Evolutionary conservation across 2,329 filamentous ascomycete genomes (phyloP), one percentile per base, ranked within the genome.

Genomic region (Cordyceps sp.): DNA sequence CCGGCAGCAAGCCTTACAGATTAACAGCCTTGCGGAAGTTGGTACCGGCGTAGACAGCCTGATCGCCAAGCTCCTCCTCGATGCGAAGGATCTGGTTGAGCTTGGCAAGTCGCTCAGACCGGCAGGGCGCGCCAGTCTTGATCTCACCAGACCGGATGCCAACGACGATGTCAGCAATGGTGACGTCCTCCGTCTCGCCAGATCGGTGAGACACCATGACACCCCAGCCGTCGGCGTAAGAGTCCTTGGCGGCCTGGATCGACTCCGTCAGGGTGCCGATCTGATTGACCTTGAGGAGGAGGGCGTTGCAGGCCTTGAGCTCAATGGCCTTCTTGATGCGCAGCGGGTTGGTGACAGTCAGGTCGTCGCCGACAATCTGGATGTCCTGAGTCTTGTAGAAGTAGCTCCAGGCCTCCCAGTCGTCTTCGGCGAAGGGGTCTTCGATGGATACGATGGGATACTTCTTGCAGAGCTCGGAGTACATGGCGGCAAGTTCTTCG

Each of bases 391-490:
- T 90, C 81, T 94, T 94, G 80, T 80, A 93, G 79, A 96, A 98
- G 78, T 96, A 93, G 76, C 83, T 93, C 90, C 90, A 98, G 40
- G 90, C 90, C 75, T 96, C 88, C 90, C 90, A 98, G 72, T 98
- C 90, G 54, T 96, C 90, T 75, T 98, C 90, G 43, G 84, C 88
- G 65, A 98, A 98, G 57, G 90, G 90, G 60, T 98, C 90, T 69
- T 98, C 90, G 50, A 98, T 96, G 62, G 75, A 83, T 65, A 96
- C 84, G 54, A 98, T 98, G 52, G 90, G 88, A 70, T 98, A 98
- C 69, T 93, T 94, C 72, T 77, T 72, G 57, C 73, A 70, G 39
- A 98, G 77, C 29, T 76, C 68, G 59, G 81, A 74, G 78, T 98
- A 96, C 50, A 92, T 66, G 53, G 79, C 76, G 55, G 90, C 88